These are phyloP conservation scores for Cyclocybe cylindracea DNA, from an alignment of 768 basidiomycete genomes.

Conservation along the genomic window DNA sequence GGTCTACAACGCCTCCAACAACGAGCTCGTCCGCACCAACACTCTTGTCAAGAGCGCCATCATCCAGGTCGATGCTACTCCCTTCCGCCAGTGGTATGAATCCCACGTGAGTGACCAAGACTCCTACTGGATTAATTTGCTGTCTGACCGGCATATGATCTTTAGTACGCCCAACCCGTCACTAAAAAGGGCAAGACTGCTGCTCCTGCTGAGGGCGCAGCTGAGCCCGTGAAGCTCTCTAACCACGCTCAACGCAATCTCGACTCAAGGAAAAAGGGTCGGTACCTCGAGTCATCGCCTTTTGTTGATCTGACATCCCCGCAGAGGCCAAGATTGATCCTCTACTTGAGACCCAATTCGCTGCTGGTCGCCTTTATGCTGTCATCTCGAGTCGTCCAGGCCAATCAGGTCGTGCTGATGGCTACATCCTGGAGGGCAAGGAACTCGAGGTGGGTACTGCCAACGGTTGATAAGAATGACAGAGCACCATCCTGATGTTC, in stretches of 20 bases:
- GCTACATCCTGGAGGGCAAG: slow-evolving; percentile 97
- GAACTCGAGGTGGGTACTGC: slow-evolving; percentile 81
- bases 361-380: slow-evolving; percentile 95
- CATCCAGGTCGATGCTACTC: slow-evolving; percentile 97
- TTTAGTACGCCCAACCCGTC: slow-evolving; percentile 91
- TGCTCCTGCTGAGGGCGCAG: slow-evolving; percentile 41
- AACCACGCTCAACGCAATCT: slow-evolving; percentile 87
- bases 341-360: slow-evolving; percentile 86
- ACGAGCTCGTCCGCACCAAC: slow-evolving; percentile 99
- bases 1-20: slow-evolving; percentile 99
- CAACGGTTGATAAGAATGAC: slow-evolving; percentile 11
- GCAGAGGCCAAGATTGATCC: slow-evolving; percentile 89
- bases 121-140: slow-evolving; percentile 17
- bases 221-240: slow-evolving; percentile 79
- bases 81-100: slow-evolving; percentile 99
- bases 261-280: slow-evolving; percentile 91
- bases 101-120: slow-evolving; percentile 87
- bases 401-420: slow-evolving; percentile 94
- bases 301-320: background rate
- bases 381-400: slow-evolving; percentile 93
- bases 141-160: slow-evolving; percentile 3
- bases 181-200: slow-evolving; percentile 85
- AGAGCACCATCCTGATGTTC: slow-evolving; percentile 2
- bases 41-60: slow-evolving; percentile 97
- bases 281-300: slow-evolving; percentile 9